These are phyloP conservation scores for Aspergillus vadensis DNA, from an alignment of 2,329 filamentous ascomycete species.

Conservation along the genomic window DNA sequence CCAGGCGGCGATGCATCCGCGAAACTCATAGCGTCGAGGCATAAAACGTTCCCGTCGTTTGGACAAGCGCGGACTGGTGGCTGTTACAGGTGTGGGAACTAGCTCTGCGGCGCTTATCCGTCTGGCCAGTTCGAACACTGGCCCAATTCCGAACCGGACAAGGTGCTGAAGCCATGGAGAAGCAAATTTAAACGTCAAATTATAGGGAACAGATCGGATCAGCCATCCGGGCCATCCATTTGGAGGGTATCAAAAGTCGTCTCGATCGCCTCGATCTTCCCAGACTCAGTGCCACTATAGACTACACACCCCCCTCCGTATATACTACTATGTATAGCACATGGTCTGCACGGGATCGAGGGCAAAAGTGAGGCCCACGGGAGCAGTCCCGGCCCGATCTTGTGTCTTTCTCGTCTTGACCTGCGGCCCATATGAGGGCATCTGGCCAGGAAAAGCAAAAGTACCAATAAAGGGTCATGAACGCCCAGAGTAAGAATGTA, in stretches of 20 bases:
- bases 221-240: not conserved
- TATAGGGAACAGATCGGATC: conserved; percentile 6
- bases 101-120: conserved; percentile 19
- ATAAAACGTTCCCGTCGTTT: conserved; percentile 19
- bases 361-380: not conserved
- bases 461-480: conserved; percentile 16
- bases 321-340: conserved; percentile 11
- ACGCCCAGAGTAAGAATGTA: conserved; percentile 9
- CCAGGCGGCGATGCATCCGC: conserved; percentile 1
- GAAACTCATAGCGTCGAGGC: conserved; percentile 8
- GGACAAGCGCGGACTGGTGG: conserved; percentile 18
- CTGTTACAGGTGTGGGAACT: conserved; percentile 19
- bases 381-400: not conserved
- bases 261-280: conserved; percentile 4
- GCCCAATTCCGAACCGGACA: conserved; percentile 4
- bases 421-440: not conserved
- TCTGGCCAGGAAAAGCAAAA: conserved; percentile 13
- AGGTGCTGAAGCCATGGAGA: conserved; percentile 4
- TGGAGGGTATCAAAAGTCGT: conserved; percentile 2
- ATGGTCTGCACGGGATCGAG: not conserved
- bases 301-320: not conserved
- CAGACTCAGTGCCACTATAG: not conserved
- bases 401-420: not conserved
- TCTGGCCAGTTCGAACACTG: conserved; percentile 3
- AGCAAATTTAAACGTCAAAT: conserved; percentile 6